These are phyloP conservation scores for Paraleonurus japonicus DNA, from an alignment of 257 asterid species.

Conservation along the genomic window DNA sequence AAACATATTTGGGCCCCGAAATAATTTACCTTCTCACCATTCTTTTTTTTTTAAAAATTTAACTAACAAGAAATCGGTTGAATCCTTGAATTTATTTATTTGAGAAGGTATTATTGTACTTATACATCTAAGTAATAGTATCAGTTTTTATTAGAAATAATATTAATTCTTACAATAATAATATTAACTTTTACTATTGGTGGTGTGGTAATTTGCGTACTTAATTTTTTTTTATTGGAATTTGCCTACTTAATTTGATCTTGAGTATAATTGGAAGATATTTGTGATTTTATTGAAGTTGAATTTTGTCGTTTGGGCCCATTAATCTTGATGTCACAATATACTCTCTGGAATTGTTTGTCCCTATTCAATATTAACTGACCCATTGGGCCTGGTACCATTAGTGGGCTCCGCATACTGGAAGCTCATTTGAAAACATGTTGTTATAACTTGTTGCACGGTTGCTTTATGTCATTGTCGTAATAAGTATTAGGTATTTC, in stretches of 20 bases:
- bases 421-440: constrained; percentile 14
- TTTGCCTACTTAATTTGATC: too few relatives aligned
- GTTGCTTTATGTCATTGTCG: constrained; percentile 13
- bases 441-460: constrained; percentile 1
- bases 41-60: not conserved
- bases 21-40: too few relatives aligned
- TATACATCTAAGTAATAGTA: too few relatives aligned
- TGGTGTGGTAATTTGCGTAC: too few relatives aligned
- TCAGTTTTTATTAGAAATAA: too few relatives aligned
- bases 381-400: not conserved
- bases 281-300: not conserved
- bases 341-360: not conserved
- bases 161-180: too few relatives aligned
- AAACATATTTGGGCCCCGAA: too few relatives aligned
- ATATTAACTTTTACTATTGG: too few relatives aligned
- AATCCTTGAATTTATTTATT: too few relatives aligned
- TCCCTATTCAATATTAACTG: too few relatives aligned
- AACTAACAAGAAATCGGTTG: not conserved
- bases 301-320: not conserved
- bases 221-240: too few relatives aligned
- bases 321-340: not conserved
- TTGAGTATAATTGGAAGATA: not conserved
- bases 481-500: constrained; percentile 8
- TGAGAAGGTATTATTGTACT: too few relatives aligned
- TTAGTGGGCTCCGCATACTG: constrained; percentile 15